Conservation (phyloP, 2,329 filamentous ascomycete genomes). For the Aspergillus carbonarius region DNA sequence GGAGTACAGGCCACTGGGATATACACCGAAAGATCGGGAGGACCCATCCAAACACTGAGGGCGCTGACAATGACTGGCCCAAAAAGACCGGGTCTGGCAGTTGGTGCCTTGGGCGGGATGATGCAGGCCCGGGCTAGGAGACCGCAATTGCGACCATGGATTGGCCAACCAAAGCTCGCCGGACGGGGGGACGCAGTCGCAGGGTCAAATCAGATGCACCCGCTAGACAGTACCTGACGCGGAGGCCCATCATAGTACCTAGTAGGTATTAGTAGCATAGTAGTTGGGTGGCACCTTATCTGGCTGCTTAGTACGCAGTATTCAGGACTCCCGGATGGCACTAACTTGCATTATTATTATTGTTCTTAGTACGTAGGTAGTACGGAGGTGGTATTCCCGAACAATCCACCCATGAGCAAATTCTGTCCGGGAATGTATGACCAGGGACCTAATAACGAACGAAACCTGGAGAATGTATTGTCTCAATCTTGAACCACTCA, state of each 20-base stretch:
- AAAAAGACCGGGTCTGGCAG: conserved; percentile 27
- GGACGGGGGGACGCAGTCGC: conserved; percentile 11
- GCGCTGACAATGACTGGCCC: conserved; percentile 17
- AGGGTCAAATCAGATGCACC: conserved; percentile 17
- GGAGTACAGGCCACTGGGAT: conserved; percentile 9
- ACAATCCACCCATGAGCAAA: too few species aligned
- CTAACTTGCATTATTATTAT: background rate
- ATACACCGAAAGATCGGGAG: conserved; percentile 27
- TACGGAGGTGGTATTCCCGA: too few species aligned
- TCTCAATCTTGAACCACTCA: background rate
- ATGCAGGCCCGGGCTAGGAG: conserved; percentile 29
- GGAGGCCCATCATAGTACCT: conserved; percentile 8
- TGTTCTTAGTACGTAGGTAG: background rate
- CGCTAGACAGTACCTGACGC: conserved; percentile 16
- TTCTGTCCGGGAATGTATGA: too few species aligned
- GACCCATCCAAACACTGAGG: conserved; percentile 18
- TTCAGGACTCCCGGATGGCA: background rate
- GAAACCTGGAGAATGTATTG: background rate
- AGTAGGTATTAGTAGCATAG: too few species aligned
- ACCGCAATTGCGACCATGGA: conserved; percentile 17
- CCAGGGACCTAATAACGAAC: too few species aligned
- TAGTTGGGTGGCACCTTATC: background rate
- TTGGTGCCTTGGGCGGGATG: conserved; percentile 29
- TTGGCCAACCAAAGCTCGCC: conserved; percentile 21
- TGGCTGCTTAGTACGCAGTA: background rate